Evolutionary conservation across 257 asterid genomes (phyloP).

Genomic region (Solanum arcanum): DNA sequence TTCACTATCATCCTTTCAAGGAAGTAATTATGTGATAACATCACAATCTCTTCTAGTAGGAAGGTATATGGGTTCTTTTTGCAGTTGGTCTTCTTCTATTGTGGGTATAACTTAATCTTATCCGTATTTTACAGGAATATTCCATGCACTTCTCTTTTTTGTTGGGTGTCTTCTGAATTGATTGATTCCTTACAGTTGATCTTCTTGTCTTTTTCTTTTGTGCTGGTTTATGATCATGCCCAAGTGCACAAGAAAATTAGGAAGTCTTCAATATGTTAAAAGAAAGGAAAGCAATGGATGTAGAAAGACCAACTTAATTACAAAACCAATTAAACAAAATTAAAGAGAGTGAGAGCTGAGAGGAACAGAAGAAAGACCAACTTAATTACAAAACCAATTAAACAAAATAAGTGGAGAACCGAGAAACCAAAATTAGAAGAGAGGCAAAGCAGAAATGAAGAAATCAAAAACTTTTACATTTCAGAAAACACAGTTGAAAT

Average conservation of each 20-base stretch:
- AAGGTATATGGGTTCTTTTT: not conserved
- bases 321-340: not conserved
- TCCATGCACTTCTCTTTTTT: not conserved
- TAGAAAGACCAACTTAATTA: not conserved
- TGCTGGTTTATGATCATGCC: not conserved
- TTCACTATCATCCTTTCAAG: not conserved
- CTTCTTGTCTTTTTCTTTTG: not conserved
- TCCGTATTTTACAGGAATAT: not conserved
- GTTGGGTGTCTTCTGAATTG: not conserved
- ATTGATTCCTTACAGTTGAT: not conserved
- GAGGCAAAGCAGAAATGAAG: not conserved
- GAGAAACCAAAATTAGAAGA: not conserved
- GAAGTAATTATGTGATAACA: not conserved
- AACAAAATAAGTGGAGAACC: not conserved
- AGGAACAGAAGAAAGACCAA: not conserved
- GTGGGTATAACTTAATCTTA: not conserved
- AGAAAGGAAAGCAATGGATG: not conserved
- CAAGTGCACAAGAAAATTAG: not conserved
- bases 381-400: not conserved
- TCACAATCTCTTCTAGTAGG: not conserved
- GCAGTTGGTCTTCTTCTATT: not conserved
- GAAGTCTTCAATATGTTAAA: not conserved
- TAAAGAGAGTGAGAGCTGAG: not conserved
- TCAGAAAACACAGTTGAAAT: not conserved
- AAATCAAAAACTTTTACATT: not conserved